Evolutionary conservation across 2,329 filamentous ascomycete genomes (phyloP).

Genomic region (Fusarium veterinarium): DNA sequence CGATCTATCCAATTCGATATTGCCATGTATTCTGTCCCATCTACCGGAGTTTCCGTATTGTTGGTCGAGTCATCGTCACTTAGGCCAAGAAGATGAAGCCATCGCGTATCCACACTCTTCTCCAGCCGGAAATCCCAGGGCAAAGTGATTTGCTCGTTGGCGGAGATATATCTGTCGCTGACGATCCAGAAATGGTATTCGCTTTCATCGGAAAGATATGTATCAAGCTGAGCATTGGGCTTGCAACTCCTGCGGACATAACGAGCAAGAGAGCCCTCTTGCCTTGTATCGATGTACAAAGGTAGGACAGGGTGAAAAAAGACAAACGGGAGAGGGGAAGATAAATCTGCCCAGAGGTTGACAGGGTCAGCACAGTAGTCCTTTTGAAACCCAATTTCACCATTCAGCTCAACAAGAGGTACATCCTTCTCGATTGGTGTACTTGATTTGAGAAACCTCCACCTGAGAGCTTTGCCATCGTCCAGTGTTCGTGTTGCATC

Average conservation of each 20-base stretch:
- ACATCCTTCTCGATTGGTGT: conserved; percentile 66
- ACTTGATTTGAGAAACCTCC: conserved; percentile 72
- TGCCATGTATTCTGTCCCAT: conserved; percentile 68
- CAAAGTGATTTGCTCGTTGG: conserved; percentile 71
- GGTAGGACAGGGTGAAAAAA: conserved; percentile 91
- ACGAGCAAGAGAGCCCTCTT: conserved; percentile 85
- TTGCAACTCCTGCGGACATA: conserved; percentile 93
- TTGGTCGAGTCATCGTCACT: conserved; percentile 66
- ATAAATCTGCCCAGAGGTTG: conserved; percentile 76
- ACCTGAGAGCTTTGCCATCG: conserved; percentile 65
- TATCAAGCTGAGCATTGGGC: conserved; percentile 89
- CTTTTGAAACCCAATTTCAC: conserved; percentile 78
- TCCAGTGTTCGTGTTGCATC: conserved; percentile 54
- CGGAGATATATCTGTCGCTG: conserved; percentile 78
- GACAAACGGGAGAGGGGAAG: conserved; percentile 76
- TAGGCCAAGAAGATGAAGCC: conserved; percentile 70
- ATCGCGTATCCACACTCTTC: conserved; percentile 64
- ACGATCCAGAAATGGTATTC: conserved; percentile 95
- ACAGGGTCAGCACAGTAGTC: conserved; percentile 75
- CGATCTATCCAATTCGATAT: conserved; percentile 74
- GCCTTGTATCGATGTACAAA: conserved; percentile 91
- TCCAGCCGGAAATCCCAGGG: conserved; percentile 75
- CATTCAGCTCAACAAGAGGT: conserved; percentile 78
- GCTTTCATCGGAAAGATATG: conserved; percentile 79
- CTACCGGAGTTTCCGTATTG: conserved; percentile 65